phyloP scores from a whole-genome alignment of 352 stramenopile genomes.

The Discostella stelligera region DNA sequence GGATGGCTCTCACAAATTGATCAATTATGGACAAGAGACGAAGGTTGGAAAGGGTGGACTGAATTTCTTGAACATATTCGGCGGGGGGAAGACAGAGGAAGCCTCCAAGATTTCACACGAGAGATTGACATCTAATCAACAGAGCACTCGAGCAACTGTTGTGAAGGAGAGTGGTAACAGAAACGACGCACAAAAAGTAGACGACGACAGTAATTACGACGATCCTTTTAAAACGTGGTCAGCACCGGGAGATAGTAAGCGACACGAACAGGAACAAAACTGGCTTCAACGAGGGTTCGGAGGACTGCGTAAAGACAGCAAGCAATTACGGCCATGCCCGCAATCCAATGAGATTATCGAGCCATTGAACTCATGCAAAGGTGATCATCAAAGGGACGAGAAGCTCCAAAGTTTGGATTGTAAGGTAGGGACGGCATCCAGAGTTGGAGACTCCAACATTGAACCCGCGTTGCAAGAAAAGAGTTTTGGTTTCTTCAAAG shows the following conservation, averaged over 20 bases:
- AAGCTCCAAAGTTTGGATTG: not conserved
- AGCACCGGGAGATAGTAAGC: slow-evolving; percentile 9
- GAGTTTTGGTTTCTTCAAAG: slow-evolving; percentile 16
- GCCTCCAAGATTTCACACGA: not conserved
- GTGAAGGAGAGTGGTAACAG: not conserved
- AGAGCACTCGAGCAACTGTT: not conserved
- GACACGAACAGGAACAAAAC: slow-evolving; percentile 15
- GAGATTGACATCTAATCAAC: not conserved
- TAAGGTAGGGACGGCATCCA: not conserved
- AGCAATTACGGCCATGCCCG: not conserved
- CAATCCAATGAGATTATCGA: not conserved
- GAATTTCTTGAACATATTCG: slow-evolving; percentile 10
- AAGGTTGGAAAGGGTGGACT: not conserved
- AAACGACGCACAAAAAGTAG: not conserved
- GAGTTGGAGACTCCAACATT: not conserved
- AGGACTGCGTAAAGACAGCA: slow-evolving; percentile 2
- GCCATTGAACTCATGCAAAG: not conserved
- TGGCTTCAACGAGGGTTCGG: slow-evolving; percentile 25
- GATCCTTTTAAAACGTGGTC: slow-evolving; percentile 39
- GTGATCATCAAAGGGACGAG: not conserved
- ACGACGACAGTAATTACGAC: slow-evolving; percentile 11
- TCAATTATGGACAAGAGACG: not conserved
- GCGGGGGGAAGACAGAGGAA: slow-evolving; percentile 8
- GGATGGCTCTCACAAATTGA: not conserved
- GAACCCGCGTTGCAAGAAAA: not conserved